Evolutionary conservation across 2,329 filamentous ascomycete genomes (phyloP).

Genomic region (Fusarium papillatum): DNA sequence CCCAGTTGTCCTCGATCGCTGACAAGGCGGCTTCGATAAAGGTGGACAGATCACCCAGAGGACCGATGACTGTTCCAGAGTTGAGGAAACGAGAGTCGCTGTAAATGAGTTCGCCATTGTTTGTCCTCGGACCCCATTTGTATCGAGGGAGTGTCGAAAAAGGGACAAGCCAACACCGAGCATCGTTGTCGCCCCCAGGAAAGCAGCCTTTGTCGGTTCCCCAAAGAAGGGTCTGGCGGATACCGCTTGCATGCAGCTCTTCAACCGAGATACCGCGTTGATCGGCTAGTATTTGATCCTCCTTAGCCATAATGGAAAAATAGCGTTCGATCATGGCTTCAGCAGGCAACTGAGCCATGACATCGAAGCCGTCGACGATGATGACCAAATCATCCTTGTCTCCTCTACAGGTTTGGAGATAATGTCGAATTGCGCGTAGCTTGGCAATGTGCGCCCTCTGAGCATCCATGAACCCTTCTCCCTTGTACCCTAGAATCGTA

Average conservation of each 20-base stretch:
- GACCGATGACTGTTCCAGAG: constrained; percentile 40
- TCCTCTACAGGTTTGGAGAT: constrained; percentile 12
- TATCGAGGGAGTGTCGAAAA: constrained; percentile 30
- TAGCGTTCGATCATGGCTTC: constrained; percentile 40
- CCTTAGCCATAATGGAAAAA: constrained; percentile 22
- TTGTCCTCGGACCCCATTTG: constrained; percentile 33
- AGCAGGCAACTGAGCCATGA: constrained; percentile 41
- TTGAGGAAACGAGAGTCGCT: constrained; percentile 35
- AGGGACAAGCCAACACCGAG: constrained; percentile 38
- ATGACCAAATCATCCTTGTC: constrained; percentile 37
- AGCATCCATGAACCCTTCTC: constrained; percentile 29
- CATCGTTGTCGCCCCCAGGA: constrained; percentile 12
- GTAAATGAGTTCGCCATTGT: constrained; percentile 16
- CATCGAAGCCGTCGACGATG: constrained; percentile 41
- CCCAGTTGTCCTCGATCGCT: constrained; percentile 19
- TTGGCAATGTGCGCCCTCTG: constrained; percentile 38
- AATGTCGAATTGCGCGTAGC: constrained; percentile 29
- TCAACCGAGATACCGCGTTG: constrained; percentile 31
- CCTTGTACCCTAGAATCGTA: constrained; percentile 35
- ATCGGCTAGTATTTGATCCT: constrained; percentile 36
- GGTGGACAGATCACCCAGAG: constrained; percentile 33
- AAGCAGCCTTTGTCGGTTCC: constrained; percentile 40
- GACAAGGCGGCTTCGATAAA: constrained; percentile 33
- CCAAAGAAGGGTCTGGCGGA: constrained; percentile 40
- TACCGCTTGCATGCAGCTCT: constrained; percentile 24